Conservation (phyloP, 345 rosid species). For the Cardiospermum halicacabum region DNA sequence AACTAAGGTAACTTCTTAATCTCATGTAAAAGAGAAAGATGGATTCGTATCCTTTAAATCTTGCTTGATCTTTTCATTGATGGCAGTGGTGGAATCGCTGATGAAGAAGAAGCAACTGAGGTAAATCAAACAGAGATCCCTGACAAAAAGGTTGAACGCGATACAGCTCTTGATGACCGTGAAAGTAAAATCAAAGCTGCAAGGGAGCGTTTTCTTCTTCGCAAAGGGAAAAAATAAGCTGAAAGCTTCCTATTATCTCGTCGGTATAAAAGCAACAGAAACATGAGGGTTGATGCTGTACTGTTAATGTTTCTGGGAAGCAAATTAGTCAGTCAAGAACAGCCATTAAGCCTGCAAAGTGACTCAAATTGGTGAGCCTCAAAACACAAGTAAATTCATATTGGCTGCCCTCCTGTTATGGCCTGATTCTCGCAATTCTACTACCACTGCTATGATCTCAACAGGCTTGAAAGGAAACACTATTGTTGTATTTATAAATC, state of each 20-base stretch:
- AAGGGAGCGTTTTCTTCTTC: conserved; percentile 84
- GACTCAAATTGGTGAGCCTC: not conserved
- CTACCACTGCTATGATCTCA: not conserved
- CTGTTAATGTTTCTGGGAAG: not conserved
- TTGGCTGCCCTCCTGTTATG: not conserved
- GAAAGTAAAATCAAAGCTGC: conserved; percentile 75
- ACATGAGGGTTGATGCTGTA: not conserved
- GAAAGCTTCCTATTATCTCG: not conserved
- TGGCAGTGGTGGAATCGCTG: conserved; percentile 59
- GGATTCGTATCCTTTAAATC: not conserved
- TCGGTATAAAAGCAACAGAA: not conserved
- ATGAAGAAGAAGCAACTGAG: conserved; percentile 29
- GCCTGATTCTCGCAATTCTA: not conserved
- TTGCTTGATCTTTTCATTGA: not conserved
- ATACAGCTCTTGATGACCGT: conserved; percentile 30
- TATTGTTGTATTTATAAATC: not conserved
- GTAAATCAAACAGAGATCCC: conserved; percentile 27
- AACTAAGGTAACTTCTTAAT: conserved; percentile 54
- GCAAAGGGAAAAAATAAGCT: conserved; percentile 56
- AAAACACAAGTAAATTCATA: not conserved
- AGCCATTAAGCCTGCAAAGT: not conserved
- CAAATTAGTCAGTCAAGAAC: not conserved
- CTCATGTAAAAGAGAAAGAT: not conserved
- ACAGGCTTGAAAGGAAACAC: not conserved
- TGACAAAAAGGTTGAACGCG: conserved; percentile 17